Evolutionary conservation across 768 basidiomycete species (phyloP), one percentile per base, ranked within the genome.

Genomic region (Suillus alpinus): DNA sequence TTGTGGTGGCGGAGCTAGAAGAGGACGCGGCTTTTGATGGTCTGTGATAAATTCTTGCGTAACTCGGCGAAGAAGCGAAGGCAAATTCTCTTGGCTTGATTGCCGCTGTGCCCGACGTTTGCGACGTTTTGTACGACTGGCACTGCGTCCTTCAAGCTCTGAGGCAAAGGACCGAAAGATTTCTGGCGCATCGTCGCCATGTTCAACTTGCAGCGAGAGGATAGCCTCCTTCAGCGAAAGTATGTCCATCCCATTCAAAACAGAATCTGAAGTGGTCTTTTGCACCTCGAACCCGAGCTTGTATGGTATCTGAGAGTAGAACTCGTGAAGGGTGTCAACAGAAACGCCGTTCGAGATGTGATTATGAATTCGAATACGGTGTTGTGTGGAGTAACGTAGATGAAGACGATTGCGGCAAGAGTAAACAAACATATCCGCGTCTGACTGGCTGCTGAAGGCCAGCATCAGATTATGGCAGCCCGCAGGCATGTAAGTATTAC

Each of bases 201-300:
- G 46, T 0, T 39, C 20, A 0, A 57, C 40, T 32, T 67, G 65
- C 20, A 78, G 68, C 1, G 56, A 34, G 4, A 61, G 8, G 39
- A 79, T 56, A 10, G 6, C 37, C 3, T 40, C 59, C 50, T 47
- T 57, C 62, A 78, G 57, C 2, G 60, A 62, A 13, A 58, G 26
- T 18, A 66, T 69, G 13, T 73, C 69, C 0, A 1, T 2, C 1
- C 46, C 52, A 43, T 58, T 71, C 16, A 78, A 62, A 7, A 71
- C 57, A 52, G 68, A 69, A 51, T 66, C 69, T 32, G 60, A 52
- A n/a, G 74, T 40, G 0, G 76, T 73, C 57, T 78, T 78, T 20
- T 78, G 71, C 2, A 75, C 64, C 44, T 77, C 76, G 53, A 78
- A 78, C 14, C 77, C 77, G 6, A 79, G 67, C 31, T 67, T 65